Conservation (phyloP, 2,329 filamentous ascomycete species). For the Capronia americana region DNA sequence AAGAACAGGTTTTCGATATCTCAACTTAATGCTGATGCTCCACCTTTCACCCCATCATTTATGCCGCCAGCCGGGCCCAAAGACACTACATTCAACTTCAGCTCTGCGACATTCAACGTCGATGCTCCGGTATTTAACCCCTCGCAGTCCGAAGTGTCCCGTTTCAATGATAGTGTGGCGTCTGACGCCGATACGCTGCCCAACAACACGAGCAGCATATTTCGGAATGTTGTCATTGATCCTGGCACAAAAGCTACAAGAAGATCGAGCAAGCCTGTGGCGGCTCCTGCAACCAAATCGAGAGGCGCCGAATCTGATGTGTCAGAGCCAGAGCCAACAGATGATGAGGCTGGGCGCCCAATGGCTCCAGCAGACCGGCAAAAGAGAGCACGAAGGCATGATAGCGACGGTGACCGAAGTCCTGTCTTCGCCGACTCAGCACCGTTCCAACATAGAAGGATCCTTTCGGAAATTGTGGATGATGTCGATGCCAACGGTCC, state of each 20-base stretch:
- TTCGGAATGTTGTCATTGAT: slow-evolving; percentile 69
- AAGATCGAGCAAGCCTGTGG: slow-evolving; percentile 79
- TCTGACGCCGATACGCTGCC: slow-evolving; percentile 37
- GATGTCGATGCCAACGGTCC: slow-evolving; percentile 25
- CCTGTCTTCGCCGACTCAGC: slow-evolving; percentile 70
- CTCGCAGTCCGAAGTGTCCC: slow-evolving; percentile 39
- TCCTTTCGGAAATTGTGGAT: slow-evolving; percentile 32
- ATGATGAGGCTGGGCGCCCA: slow-evolving; percentile 61
- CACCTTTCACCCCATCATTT: slow-evolving; percentile 69
- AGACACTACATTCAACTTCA: slow-evolving; percentile 32
- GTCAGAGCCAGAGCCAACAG: slow-evolving; percentile 62
- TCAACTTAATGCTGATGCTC: slow-evolving; percentile 71
- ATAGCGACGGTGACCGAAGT: slow-evolving; percentile 72
- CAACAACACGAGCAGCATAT: slow-evolving; percentile 58
- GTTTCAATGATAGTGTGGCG: slow-evolving; percentile 41
- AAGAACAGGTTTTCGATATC: slow-evolving; percentile 29
- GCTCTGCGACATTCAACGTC: slow-evolving; percentile 71
- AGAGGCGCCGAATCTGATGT: slow-evolving; percentile 45
- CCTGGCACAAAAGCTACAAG: slow-evolving; percentile 67
- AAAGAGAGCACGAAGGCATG: slow-evolving; percentile 73
- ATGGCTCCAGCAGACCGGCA: slow-evolving; percentile 70
- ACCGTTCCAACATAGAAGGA: slow-evolving; percentile 40
- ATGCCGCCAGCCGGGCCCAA: slow-evolving; percentile 21
- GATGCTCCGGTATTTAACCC: slow-evolving; percentile 80
- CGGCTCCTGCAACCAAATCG: slow-evolving; percentile 63